Conservation (phyloP, 805 yeast species). For the Tanozyma kutaoensis region DNA sequence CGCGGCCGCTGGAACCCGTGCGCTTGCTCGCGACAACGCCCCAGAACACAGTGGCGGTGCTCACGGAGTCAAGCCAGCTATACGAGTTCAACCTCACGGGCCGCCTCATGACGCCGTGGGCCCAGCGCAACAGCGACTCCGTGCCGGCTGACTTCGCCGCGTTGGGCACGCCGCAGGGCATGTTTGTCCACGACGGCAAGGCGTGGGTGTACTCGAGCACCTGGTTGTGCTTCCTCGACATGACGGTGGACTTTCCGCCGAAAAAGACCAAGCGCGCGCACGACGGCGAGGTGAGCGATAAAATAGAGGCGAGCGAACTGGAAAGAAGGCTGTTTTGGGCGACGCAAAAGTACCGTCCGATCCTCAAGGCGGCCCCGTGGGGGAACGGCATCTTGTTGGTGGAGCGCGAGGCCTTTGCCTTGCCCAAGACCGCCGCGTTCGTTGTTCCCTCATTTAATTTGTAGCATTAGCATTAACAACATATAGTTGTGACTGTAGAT, state of each 20-base stretch:
- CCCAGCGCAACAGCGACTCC: constrained; percentile 58
- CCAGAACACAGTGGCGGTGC: constrained; percentile 39
- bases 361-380: constrained; percentile 47
- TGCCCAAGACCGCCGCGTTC: constrained; percentile 52
- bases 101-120: constrained; percentile 61
- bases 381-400: constrained; percentile 46
- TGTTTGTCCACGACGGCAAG: constrained; percentile 38
- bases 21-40: constrained; percentile 48
- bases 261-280: no score
- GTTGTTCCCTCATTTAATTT: constrained; percentile 23
- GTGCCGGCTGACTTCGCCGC: constrained; percentile 51
- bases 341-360: constrained; percentile 62
- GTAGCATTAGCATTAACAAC: background rate
- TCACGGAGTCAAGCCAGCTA: constrained; percentile 63
- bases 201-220: constrained; percentile 83
- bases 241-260: constrained; percentile 46
- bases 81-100: constrained; percentile 38
- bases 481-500: no score
- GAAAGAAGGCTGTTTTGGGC: constrained; percentile 46
- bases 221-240: constrained; percentile 70
- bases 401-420: constrained; percentile 58
- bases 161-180: constrained; percentile 51
- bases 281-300: constrained; percentile 13
- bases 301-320: constrained; percentile 6
- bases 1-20: constrained; percentile 46